Evolutionary conservation across 1,284 basidiomycete species (phyloP), one percentile per base, ranked within the genome.

Genomic region (Termitomyces sp.): DNA sequence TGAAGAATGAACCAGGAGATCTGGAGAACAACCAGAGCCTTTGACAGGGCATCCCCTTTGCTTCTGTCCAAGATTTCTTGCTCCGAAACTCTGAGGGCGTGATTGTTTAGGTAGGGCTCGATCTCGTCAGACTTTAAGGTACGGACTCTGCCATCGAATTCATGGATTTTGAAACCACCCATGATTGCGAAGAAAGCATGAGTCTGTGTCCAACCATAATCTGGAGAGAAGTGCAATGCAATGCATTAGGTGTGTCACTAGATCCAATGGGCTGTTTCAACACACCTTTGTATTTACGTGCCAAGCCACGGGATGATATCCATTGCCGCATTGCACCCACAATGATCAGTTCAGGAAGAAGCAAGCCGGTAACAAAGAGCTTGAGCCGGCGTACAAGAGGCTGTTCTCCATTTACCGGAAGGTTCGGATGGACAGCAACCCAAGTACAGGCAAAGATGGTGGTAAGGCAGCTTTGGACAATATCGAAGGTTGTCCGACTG

Each of bases 401-500:
- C 3, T 10, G 3, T 10, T 30, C 28, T 30, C 28, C 28, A 3
- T 30, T 30, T 8, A 10, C 6, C 8, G 28, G 7, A 30, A 30
- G 6, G 28, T 30, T 30, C 8, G 28, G 28, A 30, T 30, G 28
- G 6, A 30, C 8, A 7, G 28, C 28, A 7, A 30, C 8, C 28
- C 28, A 30, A 30, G 28, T 67, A 45, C 66, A 72, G 0, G 63
- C 55, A 34, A 69, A 64, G 2, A 72, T 60, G 0, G 68, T 70
- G 0, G 57, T 49, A 1, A 69, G 26, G 46, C 67, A 71, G 30
- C 65, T 65, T 66, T 67, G 67, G 34, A 30, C 9, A 10, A 30
- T 30, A 10, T 30, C 28, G 2, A 30, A 30, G 8, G 28, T 30
- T 7, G 6, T 30, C 8, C 28, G 3, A 30, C 9, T 10, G 9